Evolutionary conservation across 2,329 filamentous ascomycete species (phyloP).

Genomic region (Aspergillus pseudoterreus): DNA sequence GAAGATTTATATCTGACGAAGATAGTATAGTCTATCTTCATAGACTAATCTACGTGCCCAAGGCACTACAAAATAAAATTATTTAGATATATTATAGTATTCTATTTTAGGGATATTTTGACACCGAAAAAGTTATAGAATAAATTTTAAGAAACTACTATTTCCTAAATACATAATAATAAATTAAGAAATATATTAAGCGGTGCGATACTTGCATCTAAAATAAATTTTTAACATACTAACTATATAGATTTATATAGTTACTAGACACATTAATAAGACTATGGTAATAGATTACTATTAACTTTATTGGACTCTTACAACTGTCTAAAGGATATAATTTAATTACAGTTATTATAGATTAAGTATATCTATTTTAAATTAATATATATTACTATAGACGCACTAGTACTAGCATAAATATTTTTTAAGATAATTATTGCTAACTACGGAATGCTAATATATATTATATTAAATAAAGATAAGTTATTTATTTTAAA

Average conservation of each 20-base stretch:
- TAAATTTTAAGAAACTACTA: not conserved
- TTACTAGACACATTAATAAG: too few relatives aligned
- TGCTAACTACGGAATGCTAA: not conserved
- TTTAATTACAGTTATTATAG: constrained; percentile 1
- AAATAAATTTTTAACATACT: not conserved
- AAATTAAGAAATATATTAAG: too few relatives aligned
- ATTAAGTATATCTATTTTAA: constrained; percentile 1
- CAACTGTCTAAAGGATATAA: not conserved
- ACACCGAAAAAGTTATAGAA: not conserved
- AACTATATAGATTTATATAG: too few relatives aligned
- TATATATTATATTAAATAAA: constrained; percentile 2
- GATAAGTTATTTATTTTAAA: constrained; percentile 5
- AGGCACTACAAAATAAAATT: not conserved
- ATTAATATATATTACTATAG: not conserved
- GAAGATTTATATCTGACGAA: not conserved
- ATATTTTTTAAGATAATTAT: not conserved
- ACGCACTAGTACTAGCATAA: not conserved
- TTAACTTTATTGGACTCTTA: not conserved
- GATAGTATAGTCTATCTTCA: too few relatives aligned
- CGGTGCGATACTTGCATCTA: not conserved
- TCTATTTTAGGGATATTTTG: not conserved
- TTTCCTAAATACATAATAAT: too few relatives aligned
- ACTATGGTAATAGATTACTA: too few relatives aligned
- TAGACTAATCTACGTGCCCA: not conserved
- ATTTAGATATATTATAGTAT: not conserved